Conservation (phyloP, 176 grass and related monocot genomes). For the Chloris gayana region DNA sequence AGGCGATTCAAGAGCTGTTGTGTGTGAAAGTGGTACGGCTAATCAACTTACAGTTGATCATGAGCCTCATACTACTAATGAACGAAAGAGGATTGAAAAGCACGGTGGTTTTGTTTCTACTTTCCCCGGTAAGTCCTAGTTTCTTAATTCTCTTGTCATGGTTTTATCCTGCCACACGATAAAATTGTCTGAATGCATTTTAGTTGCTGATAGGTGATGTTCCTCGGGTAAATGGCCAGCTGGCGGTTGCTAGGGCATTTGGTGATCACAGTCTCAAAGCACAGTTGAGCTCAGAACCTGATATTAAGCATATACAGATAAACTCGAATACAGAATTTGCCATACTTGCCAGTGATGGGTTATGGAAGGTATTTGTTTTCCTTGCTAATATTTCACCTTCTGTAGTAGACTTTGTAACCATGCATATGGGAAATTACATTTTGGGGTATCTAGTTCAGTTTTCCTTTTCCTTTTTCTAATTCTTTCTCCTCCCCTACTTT, state of each 20-base stretch:
- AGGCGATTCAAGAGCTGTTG: slow-evolving; percentile 84
- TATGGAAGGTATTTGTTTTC: slow-evolving; percentile 78
- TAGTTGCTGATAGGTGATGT: slow-evolving; percentile 69
- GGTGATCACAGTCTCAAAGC: slow-evolving; percentile 85
- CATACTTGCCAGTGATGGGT: slow-evolving; percentile 88
- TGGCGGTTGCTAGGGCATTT: slow-evolving; percentile 92
- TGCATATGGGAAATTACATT: background rate
- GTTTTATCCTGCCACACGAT: background rate
- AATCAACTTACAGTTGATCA: slow-evolving; percentile 85
- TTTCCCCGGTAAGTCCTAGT: slow-evolving; percentile 69
- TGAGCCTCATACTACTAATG: slow-evolving; percentile 59
- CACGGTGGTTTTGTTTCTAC: slow-evolving; percentile 87
- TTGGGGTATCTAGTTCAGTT: background rate
- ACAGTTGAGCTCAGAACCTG: slow-evolving; percentile 89
- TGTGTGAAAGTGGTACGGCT: slow-evolving; percentile 73
- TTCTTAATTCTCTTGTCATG: slow-evolving; percentile 9
- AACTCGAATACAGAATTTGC: slow-evolving; percentile 66
- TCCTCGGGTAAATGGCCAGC: slow-evolving; percentile 89
- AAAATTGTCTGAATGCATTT: slow-evolving; percentile 22
- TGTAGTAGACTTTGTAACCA: background rate
- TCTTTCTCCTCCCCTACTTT: background rate
- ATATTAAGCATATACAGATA: slow-evolving; percentile 69
- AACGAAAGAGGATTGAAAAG: slow-evolving; percentile 76
- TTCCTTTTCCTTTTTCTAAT: background rate
- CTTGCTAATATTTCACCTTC: background rate